phyloP scores from a whole-genome alignment of 805 yeast genomes.

The Allodekkera sacchari region DNA sequence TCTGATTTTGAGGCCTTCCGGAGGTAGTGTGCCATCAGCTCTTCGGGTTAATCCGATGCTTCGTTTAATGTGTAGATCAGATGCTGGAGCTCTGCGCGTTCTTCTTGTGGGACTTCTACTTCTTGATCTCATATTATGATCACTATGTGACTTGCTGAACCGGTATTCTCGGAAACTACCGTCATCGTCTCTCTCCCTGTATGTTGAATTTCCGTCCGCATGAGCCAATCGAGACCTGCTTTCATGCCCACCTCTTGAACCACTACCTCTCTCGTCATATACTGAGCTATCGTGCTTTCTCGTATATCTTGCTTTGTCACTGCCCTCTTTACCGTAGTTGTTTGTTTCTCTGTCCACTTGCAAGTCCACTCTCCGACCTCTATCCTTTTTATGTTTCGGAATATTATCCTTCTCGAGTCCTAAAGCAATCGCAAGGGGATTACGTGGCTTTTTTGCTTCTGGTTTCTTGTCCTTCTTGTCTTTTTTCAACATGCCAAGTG shows the following conservation, averaged over 20 bases:
- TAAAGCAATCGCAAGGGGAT: slow-evolving; percentile 6
- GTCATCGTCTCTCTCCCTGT: too few relatives aligned
- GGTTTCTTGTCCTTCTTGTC: background rate
- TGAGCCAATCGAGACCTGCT: too few relatives aligned
- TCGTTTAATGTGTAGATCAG: too few relatives aligned
- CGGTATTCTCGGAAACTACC: too few relatives aligned
- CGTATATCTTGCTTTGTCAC: background rate
- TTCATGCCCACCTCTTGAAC: too few relatives aligned
- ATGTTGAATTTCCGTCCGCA: too few relatives aligned
- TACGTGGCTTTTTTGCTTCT: background rate
- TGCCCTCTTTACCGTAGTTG: background rate
- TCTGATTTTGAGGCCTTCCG: slow-evolving; percentile 13
- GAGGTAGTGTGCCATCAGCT: too few relatives aligned
- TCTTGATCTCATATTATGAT: too few relatives aligned
- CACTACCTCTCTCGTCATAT: background rate
- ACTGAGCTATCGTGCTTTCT: background rate
- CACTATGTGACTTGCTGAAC: too few relatives aligned
- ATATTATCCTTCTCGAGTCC: background rate
- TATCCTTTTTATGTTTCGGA: too few relatives aligned
- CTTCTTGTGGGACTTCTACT: background rate
- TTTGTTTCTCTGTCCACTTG: background rate
- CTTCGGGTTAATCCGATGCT: slow-evolving; percentile 2
- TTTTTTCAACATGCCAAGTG: background rate
- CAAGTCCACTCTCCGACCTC: background rate
- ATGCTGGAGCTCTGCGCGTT: too few relatives aligned